Evolutionary conservation across 2,329 filamentous ascomycete species (phyloP), one percentile per base, ranked within the genome.

Genomic region (Aspergillus sp.): DNA sequence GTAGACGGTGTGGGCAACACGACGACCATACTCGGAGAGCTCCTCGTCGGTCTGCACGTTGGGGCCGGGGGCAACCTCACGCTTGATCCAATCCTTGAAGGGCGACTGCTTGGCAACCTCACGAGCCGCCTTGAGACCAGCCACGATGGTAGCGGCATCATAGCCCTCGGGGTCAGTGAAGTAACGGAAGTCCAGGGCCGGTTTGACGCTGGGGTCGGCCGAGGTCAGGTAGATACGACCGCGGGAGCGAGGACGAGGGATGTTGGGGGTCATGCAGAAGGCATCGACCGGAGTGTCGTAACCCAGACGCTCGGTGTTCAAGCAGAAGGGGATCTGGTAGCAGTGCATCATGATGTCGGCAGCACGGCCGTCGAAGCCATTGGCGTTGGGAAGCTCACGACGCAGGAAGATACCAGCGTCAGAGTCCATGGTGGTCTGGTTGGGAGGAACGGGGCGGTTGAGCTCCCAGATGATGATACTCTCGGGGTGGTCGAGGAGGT

Each of bases 311-410:
- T 84, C 80, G 1, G 92, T 97, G 84, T 96, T 96, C 68, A 92
- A 86, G 64, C 89, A 91, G 79, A 96, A 96, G 57, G 92, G 92
- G 67, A 96, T 96, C 79, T 96, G 92, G 82, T 96, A 96, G 85
- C 92, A 96, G 81, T 96, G 92, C 90, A 95, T 95, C 92, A 96
- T 96, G 71, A 96, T 80, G 72, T 97, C 92, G 65, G 90, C 90
- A 58, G 91, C 88, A 63, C 90, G 85, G 55, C 89, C 89, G 68
- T 96, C 91, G 64, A 80, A 79, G 59, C 85, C 85, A 3, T 83
- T 85, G 2, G 91, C 90, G 71, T 93, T 87, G 68, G 86, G 81
- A 13, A 82, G 74, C 77, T 96, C 88, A 61, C 91, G 90, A 63
- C 92, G 91, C 59, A 96, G 82, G 84, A 96, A 96, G 72, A 95